Conservation (phyloP, 2,329 filamentous ascomycete species). For the Trichoderma sp. region DNA sequence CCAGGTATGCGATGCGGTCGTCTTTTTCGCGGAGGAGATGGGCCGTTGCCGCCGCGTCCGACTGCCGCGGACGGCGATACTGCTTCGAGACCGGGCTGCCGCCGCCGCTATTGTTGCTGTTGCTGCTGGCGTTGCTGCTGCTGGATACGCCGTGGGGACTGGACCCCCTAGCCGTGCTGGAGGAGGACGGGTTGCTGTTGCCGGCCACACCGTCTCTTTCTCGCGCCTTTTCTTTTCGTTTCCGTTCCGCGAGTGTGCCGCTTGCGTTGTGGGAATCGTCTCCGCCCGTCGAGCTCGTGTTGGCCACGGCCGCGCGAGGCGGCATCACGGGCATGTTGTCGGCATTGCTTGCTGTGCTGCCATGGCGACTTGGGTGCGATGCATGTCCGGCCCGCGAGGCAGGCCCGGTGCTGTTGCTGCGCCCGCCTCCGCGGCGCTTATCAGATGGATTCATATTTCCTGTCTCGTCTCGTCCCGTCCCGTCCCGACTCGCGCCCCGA, state of each 20-base stretch:
- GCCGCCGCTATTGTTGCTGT: constrained; percentile 20
- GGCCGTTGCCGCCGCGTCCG: constrained; percentile 22
- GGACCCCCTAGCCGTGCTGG: constrained; percentile 12
- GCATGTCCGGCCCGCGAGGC: constrained; percentile 24
- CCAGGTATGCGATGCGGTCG: constrained; percentile 49
- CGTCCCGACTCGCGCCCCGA: not conserved
- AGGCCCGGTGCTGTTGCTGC: constrained; percentile 23
- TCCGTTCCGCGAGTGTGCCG: constrained; percentile 36
- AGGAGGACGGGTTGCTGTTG: not conserved
- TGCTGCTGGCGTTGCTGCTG: constrained; percentile 25
- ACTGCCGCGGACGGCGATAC: not conserved
- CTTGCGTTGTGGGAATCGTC: constrained; percentile 28
- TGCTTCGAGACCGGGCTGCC: constrained; percentile 18
- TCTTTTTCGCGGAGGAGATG: constrained; percentile 46
- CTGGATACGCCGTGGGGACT: constrained; percentile 25
- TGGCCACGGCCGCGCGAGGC: constrained; percentile 31
- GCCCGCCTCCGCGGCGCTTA: constrained; percentile 41
- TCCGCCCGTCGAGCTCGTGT: constrained; percentile 23
- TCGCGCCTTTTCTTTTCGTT: constrained; percentile 30
- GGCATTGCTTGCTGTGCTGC: constrained; percentile 7
- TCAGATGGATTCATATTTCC: constrained; percentile 41
- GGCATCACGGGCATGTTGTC: constrained; percentile 32
- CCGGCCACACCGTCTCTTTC: constrained; percentile 26
- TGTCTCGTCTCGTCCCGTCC: not conserved
- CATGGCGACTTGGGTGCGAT: constrained; percentile 23